Evolutionary conservation across 2,329 filamentous ascomycete genomes (phyloP), one percentile per base, ranked within the genome.

Genomic region (Colletotrichum tofieldiae): DNA sequence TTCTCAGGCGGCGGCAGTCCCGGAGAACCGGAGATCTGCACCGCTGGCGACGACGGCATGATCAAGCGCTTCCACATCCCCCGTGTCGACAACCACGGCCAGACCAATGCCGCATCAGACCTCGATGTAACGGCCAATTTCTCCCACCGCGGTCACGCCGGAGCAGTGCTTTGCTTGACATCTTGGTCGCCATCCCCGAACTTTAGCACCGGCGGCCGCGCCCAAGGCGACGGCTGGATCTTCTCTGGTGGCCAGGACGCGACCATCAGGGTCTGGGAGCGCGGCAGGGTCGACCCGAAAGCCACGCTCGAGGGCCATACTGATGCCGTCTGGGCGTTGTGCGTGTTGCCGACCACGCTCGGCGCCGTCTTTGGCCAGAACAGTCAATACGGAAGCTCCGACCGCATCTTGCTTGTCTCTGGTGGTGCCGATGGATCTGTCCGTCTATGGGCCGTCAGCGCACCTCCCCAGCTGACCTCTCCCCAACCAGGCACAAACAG

Each of bases 41-140:
- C 96, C 3, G 94, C 94, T 61, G 94, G 96, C 67, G 96, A 99
- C 78, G 96, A 99, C 80, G 96, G 96, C 69, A 93, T 96, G 77
- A 93, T 99, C 81, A 99, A 99, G 82, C 91, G 96, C 64, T 99
- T 97, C 92, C 95, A 97, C 77, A 95, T 99, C 72, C 96, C 96
- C 12, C 92, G 93, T 52, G 93, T 95, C 75, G 93, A 93, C 67
- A 82, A 86, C 76, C 80, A 90, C 82, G 76, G 82, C 8, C 83
- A 81, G 43, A 81, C 79, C 29, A 76, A 77, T n/a, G 88, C 88
- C 26, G 88, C 89, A 62, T 94, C 91, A 37, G 96, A 98, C 80
- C 88, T 98, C 32, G 96, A 99, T 79, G 95, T 98, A 12, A 92
- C 91, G 41, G 95, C 95, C 75, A 96, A 96, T 82, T 98, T 98